phyloP scores from a whole-genome alignment of 148 eudicot genomes.

The Tetragonia tetragonoides region DNA sequence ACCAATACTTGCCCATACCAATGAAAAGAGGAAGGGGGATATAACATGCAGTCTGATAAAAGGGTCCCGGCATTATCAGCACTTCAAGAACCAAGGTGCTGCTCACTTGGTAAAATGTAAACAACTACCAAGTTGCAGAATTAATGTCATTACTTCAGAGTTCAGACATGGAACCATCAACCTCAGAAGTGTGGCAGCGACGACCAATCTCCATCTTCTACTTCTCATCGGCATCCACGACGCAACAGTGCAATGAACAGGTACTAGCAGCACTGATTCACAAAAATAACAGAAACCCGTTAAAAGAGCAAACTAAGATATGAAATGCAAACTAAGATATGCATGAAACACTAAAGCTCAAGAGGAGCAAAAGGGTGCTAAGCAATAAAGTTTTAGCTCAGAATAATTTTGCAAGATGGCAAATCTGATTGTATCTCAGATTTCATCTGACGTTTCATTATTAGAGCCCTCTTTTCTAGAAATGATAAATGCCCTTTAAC shows the following conservation, averaged over 20 bases:
- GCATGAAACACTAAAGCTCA: neutral
- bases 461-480: constrained; percentile 13
- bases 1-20: no score
- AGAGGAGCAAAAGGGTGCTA: neutral
- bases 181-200: neutral
- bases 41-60: neutral
- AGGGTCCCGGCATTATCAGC: neutral
- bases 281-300: neutral
- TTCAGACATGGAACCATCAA: neutral
- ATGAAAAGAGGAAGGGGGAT: no score
- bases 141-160: neutral
- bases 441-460: constrained; percentile 9
- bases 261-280: neutral
- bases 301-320: neutral
- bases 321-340: neutral
- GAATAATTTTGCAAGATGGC: neutral
- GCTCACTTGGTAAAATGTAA: neutral
- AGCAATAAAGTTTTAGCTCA: neutral
- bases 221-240: neutral
- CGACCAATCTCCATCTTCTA: neutral
- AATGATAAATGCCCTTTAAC: constrained; percentile 19
- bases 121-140: neutral
- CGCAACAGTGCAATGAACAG: neutral
- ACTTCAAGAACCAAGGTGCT: neutral
- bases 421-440: neutral